These are phyloP conservation scores for Ogataea siamensis DNA, from an alignment of 805 yeast species.

Conservation along the genomic window DNA sequence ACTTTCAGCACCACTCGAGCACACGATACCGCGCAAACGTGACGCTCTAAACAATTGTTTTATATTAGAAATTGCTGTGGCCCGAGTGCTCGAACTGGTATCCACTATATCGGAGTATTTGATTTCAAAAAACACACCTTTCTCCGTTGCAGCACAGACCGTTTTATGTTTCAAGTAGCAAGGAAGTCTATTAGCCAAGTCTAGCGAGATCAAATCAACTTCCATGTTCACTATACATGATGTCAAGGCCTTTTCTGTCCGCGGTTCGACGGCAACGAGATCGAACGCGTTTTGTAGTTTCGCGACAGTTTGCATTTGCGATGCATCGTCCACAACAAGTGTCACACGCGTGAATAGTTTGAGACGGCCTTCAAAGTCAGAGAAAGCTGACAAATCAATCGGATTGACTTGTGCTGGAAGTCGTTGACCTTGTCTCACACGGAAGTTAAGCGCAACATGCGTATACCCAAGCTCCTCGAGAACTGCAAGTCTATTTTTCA, in stretches of 20 bases:
- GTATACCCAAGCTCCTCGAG: slow-evolving; percentile 66
- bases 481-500: slow-evolving; percentile 52
- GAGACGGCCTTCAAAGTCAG: slow-evolving; percentile 39
- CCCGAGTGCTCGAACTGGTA: slow-evolving; percentile 36
- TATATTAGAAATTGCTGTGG: slow-evolving; percentile 67
- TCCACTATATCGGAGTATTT: slow-evolving; percentile 57
- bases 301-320: slow-evolving; percentile 65
- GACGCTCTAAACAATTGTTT: slow-evolving; percentile 77
- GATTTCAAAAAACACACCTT: slow-evolving; percentile 82
- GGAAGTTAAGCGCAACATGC: slow-evolving; percentile 71
- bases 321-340: slow-evolving; percentile 69
- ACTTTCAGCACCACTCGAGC: slow-evolving; percentile 69
- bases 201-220: slow-evolving; percentile 76
- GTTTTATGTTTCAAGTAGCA: slow-evolving; percentile 80
- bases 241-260: slow-evolving; percentile 73
- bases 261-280: slow-evolving; percentile 77
- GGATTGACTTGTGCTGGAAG: slow-evolving; percentile 50
- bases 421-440: slow-evolving; percentile 43
- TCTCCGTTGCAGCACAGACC: slow-evolving; percentile 75
- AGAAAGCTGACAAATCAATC: slow-evolving; percentile 38
- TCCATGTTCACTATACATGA: slow-evolving; percentile 74
- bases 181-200: slow-evolving; percentile 63
- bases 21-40: slow-evolving; percentile 72
- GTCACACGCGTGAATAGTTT: slow-evolving; percentile 70
- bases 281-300: slow-evolving; percentile 55